Base-by-base conservation (phyloP, 2,329 filamentous ascomycete species). In the Neoarthrinium moseri region DNA sequence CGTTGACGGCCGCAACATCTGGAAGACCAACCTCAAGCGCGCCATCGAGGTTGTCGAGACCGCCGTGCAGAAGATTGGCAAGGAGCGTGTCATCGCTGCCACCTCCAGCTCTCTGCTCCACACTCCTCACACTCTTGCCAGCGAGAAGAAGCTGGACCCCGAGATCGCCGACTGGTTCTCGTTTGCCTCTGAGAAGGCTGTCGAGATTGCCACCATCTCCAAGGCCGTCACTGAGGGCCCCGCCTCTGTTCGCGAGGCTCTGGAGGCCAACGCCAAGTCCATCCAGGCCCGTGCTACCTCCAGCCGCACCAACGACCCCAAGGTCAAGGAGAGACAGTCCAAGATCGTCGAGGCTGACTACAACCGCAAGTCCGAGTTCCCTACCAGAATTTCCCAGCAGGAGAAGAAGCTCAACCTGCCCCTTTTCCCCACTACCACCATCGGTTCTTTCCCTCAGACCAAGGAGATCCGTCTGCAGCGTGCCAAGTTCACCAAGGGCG, bases 11-110 rank as follows among this genome's bases (percentile, higher is more conserved):
- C 91, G 94, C 65, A 99, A 99, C 83, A 97, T 99, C 81, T 99
- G 94, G 94, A 99, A 99, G 89, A 96, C 91, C 75, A 95, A 97
- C 86, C 87, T 96, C 78, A 88, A 95, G 83, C 84, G 83, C 63
- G 91, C 94, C 65, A 95, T 99, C 56, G 91, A 94, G 79, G 83
- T 77, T 55, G 87, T 94, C 51, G 90, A 97, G 83, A 78, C 83
- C 50, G 94, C 92, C 55, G 78, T 97, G 63, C 89, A 96, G 79
- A 82, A 95, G 79, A 84, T 99, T 54, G 92, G 94, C 76, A 92
- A 96, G 81, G 91, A 97, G 59, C 89, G 94, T 67, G 92, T 99
- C 70, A 89, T 99, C 59, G 90, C 96, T 59, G 89, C 94, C 66
- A 96, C 91, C 59, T 97, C 94, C 65, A 94, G 87, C 80, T 97